Base-by-base conservation (phyloP, 345 rosid species). In the Clausena lansium region DNA sequence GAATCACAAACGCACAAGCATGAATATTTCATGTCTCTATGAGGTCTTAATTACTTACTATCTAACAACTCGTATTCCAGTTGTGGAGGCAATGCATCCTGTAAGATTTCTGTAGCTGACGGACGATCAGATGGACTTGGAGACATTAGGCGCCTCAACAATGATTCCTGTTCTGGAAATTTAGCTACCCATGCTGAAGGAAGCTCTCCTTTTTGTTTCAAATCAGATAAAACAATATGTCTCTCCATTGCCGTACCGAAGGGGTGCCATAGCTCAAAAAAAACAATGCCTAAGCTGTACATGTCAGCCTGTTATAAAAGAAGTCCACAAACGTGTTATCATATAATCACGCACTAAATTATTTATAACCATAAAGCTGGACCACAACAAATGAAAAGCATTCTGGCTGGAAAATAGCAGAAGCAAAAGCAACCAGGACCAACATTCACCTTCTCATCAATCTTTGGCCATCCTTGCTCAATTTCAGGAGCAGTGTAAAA, bases 401-500 rank as follows among this genome's bases (percentile, higher is more conserved):
- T 52, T 67, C 52, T 71, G 62, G 24, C 66, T 24, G 36, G 61
- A 78, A 73, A 55, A 72, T 63, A 67, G 76, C 33, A 25, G 75
- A 80, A 79, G 52, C 63, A 45, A 74, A 64, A 80, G 13, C 70
- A 61, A 60, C 32, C 28, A 60, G 38, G 70, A 71, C 75, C 55
- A 81, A 62, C 64, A 24, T 78, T 78, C 57, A 95, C 99, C 97
- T 92, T 95, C 85, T 95, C 99, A 85, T 95, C 97, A 80, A 95
- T 93, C 88, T 91, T 95, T 68, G 99, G 98, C 99, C 99, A 95
- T 38, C 91, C 89, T 84, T 95, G 99, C 85, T 95, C 99, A 81
- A 95, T 95, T 87, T 95, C 99, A 68, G 99, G 99, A 14, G 99
- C 99, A 78, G 98, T 95, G 73, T 95, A 95, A 71, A 95, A 93